phyloP scores from a whole-genome alignment of 2,329 filamentous ascomycete species.

The Penicillium sp. region DNA sequence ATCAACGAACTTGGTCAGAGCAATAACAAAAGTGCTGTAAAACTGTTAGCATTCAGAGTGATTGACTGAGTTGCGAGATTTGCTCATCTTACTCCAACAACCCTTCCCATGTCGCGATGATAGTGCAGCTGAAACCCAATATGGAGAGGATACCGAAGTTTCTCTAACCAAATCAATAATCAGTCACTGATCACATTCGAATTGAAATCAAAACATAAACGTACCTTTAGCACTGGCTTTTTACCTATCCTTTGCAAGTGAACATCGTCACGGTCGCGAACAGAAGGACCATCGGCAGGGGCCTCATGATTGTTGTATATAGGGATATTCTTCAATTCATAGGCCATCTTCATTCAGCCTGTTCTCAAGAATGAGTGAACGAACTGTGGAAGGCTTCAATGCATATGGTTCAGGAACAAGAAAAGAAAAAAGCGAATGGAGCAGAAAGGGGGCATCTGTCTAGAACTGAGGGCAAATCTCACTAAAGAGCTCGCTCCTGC shows the following conservation, averaged over 20 bases:
- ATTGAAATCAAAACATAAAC: no score
- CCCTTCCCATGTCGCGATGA: no score
- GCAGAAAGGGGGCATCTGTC: background rate
- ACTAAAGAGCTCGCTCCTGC: background rate
- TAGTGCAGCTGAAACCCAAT: no score
- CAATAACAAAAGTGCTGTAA: no score
- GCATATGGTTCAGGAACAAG: background rate
- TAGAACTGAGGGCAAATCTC: background rate
- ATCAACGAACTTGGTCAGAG: no score
- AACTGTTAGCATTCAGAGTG: no score
- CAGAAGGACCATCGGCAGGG: background rate
- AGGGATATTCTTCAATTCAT: background rate
- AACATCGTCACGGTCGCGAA: background rate
- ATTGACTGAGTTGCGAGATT: no score
- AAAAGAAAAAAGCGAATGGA: background rate
- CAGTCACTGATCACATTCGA: no score
- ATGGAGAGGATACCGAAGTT: no score
- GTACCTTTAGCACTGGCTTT: background rate
- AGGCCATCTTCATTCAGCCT: background rate
- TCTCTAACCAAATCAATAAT: no score
- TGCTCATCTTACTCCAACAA: no score
- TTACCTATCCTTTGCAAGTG: background rate
- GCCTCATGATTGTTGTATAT: background rate
- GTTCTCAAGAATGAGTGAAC: background rate
- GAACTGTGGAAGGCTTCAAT: background rate